phyloP scores from a whole-genome alignment of 805 yeast species.

The Zygosaccharomyces siamensis region DNA sequence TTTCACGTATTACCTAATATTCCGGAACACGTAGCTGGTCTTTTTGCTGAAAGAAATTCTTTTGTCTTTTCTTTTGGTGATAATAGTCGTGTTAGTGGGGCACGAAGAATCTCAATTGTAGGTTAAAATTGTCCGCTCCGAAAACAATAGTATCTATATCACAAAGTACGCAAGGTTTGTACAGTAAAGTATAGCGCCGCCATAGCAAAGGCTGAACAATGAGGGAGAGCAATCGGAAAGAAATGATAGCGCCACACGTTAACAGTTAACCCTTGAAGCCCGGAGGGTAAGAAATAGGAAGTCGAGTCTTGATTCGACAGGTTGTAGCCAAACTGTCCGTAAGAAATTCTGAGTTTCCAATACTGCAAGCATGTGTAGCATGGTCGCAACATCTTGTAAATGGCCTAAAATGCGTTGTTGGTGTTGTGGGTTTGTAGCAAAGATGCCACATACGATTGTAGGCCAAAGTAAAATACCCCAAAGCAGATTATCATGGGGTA shows the following conservation, averaged over 20 bases:
- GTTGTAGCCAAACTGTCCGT: constrained; percentile 11
- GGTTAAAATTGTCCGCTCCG: too few species aligned
- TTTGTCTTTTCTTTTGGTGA: too few species aligned
- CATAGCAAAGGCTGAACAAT: background rate
- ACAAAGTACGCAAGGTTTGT: too few species aligned
- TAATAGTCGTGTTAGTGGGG: too few species aligned
- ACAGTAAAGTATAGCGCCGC: too few species aligned
- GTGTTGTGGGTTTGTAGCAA: constrained; percentile 7
- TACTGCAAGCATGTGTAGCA: constrained; percentile 11
- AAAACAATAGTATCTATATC: too few species aligned
- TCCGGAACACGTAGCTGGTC: too few species aligned
- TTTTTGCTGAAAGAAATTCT: too few species aligned
- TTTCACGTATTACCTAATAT: too few species aligned
- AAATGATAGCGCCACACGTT: background rate
- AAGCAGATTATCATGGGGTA: constrained; percentile 11
- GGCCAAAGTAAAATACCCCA: constrained; percentile 20
- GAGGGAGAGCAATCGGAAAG: background rate
- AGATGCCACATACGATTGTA: constrained; percentile 13
- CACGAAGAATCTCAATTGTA: too few species aligned
- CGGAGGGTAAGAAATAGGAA: constrained; percentile 9
- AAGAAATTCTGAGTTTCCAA: constrained; percentile 11
- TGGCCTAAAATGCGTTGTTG: constrained; percentile 8
- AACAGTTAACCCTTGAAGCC: constrained; percentile 9
- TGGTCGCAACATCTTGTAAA: constrained; percentile 10
- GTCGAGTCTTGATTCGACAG: constrained; percentile 6